phyloP scores from a whole-genome alignment of 352 stramenopile genomes.

The Phytophthora sp. region DNA sequence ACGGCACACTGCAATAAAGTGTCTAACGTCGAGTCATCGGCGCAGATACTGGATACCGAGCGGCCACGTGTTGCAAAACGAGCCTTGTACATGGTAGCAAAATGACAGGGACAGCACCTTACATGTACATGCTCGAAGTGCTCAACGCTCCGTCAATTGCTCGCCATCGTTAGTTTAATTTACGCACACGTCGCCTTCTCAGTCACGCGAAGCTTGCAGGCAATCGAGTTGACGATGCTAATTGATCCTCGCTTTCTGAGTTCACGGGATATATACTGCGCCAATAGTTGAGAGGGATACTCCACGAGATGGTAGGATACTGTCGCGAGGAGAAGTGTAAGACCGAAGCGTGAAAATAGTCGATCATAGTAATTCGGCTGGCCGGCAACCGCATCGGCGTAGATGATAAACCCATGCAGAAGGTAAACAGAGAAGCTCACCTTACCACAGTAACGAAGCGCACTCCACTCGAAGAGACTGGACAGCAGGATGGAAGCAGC shows the following conservation, averaged over 20 bases:
- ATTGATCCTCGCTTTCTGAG: no score
- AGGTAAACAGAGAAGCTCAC: constrained; percentile 48
- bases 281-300: constrained; percentile 43
- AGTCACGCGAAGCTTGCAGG: background rate
- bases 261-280: no score
- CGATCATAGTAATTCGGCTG: constrained; percentile 10
- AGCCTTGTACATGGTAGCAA: no score
- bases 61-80: no score
- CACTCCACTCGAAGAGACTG: constrained; percentile 5
- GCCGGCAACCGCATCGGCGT: background rate
- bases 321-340: constrained; percentile 35
- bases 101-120: no score
- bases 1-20: no score
- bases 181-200: background rate
- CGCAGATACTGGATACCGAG: no score
- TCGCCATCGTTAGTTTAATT: background rate
- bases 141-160: background rate
- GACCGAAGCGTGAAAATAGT: constrained; percentile 26
- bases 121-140: no score
- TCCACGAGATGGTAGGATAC: constrained; percentile 47
- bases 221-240: background rate
- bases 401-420: constrained; percentile 39
- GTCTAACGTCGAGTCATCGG: no score
- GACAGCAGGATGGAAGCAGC: constrained; percentile 29
- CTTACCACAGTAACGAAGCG: constrained; percentile 37